A percentile compares a stretch with the other conserved stretches of the same genome.
phyloP scores from a whole-genome alignment of 371 early-diverging fungal species.

The Lichtheimia corymbifera region DNA sequence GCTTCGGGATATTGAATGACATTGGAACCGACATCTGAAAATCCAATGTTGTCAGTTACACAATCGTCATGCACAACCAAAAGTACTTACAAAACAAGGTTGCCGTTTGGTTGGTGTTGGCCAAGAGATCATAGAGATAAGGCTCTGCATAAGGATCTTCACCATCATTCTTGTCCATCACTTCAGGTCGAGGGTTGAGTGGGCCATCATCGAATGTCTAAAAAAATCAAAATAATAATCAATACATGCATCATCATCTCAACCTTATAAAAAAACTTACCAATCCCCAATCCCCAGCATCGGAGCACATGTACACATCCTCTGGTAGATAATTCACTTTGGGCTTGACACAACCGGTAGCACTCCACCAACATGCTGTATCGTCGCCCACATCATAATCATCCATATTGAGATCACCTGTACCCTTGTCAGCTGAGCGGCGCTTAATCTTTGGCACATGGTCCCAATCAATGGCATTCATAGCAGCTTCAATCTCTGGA shows the following conservation, averaged over 20 bases:
- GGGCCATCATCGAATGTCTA: slow-evolving; percentile 44
- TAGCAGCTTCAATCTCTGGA: slow-evolving; percentile 35
- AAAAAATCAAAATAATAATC: neutral
- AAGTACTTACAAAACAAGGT: slow-evolving; percentile 39
- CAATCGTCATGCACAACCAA: neutral
- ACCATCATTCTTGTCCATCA: slow-evolving; percentile 2
- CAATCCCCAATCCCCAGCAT: slow-evolving; percentile 50
- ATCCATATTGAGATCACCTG: slow-evolving; percentile 20
- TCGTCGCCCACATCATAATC: slow-evolving; percentile 25
- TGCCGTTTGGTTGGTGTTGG: slow-evolving; percentile 19
- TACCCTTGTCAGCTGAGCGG: slow-evolving; percentile 10
- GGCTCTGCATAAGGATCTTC: slow-evolving; percentile 28
- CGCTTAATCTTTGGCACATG: slow-evolving; percentile 42
- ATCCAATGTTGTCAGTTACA: neutral
- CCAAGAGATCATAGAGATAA: slow-evolving; percentile 29
- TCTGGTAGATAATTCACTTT: slow-evolving; percentile 41
- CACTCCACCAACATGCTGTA: slow-evolving; percentile 43
- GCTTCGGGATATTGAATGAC: slow-evolving; percentile 40
- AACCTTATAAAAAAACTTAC: slow-evolving; percentile 11
- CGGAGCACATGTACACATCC: slow-evolving; percentile 41
- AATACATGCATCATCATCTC: neutral
- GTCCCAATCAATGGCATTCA: slow-evolving; percentile 43
- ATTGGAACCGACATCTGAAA: slow-evolving; percentile 46
- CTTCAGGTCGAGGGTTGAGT: slow-evolving; percentile 19
- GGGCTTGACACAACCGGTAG: slow-evolving; percentile 41